Evolutionary conservation across 2,329 filamentous ascomycete genomes (phyloP).

Genomic region (Purpureocillium lavendulum): DNA sequence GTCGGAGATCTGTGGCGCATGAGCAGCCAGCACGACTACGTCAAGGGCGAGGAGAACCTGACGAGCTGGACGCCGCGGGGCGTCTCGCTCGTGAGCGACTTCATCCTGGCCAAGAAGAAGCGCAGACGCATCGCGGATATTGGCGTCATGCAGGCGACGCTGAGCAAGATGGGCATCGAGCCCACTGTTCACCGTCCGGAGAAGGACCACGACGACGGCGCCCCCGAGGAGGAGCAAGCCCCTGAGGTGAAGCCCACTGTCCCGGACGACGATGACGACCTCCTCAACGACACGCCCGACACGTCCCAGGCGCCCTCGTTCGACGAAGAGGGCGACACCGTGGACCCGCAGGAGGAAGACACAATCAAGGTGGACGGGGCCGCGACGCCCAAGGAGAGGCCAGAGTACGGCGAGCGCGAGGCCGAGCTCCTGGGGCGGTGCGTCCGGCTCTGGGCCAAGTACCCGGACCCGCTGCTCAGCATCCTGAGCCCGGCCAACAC

Average conservation of each 20-base stretch:
- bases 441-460: conserved; percentile 56
- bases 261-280: conserved; percentile 47
- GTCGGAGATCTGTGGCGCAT: conserved; percentile 93
- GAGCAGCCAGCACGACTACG: conserved; percentile 89
- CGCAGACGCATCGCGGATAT: conserved; percentile 70
- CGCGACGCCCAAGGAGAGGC: conserved; percentile 10
- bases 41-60: conserved; percentile 88
- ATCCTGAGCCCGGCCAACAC: conserved; percentile 55
- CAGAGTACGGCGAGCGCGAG: conserved; percentile 40
- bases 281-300: conserved; percentile 50
- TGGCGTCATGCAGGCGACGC: conserved; percentile 60
- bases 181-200: conserved; percentile 25
- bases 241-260: conserved; percentile 31
- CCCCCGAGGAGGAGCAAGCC: neutral
- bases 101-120: conserved; percentile 65
- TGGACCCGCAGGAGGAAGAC: conserved; percentile 13
- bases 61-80: conserved; percentile 81
- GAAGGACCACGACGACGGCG: conserved; percentile 23
- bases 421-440: conserved; percentile 43
- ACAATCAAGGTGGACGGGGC: conserved; percentile 11
- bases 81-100: conserved; percentile 86
- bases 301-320: conserved; percentile 34
- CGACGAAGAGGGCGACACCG: conserved; percentile 17
- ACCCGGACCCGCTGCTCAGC: conserved; percentile 45
- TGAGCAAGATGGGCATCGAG: conserved; percentile 49